Evolutionary conservation across 306 rosid species (phyloP), one percentile per base, ranked within the genome.

Genomic region (Pyrus betulifolia): DNA sequence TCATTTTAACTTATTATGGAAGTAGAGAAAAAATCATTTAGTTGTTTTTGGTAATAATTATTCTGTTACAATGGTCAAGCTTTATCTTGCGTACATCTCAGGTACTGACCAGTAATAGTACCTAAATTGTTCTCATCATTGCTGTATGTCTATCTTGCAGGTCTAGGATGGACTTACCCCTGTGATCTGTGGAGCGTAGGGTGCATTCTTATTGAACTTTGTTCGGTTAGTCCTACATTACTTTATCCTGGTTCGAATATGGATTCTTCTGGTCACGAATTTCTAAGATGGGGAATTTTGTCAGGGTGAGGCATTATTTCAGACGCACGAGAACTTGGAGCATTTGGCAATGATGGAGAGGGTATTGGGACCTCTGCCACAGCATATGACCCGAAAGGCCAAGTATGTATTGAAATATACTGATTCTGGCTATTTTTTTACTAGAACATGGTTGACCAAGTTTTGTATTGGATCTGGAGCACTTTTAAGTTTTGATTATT

Each of bases 261-360:
- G 70, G 63, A 76, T 60, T 69, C 10, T 54, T 54, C 81, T 44
- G n/a, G 73, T 79, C 49, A 31, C 70, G 63, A 84, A 27, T 27
- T 74, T 67, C 57, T 86, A 80, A 83, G 11, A 52, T 80, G 67
- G 66, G 69, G 31, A 78, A 75, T 71, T 78, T 79, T 88, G 77
- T 74, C 86, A 91, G 98, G 98, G 98, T 2, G 91, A 87, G 76
- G 96, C 98, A 44, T 80, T 93, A 76, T 93, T 91, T 84, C 97
- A 93, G 88, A 93, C 97, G 4, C 98, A 91, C 13, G 98, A 93
- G 86, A 93, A 93, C 80, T 84, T 93, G 85, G 98, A 93, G 91
- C 97, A 93, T 84, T 78, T 93, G 86, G 98, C 98, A 81, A 93
- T 93, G 98, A 89, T 89, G 91, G 93, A 91, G 81, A 88, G 91